Conservation (phyloP, 1,284 basidiomycete genomes). For the Cryptococcus amylolentus region DNA sequence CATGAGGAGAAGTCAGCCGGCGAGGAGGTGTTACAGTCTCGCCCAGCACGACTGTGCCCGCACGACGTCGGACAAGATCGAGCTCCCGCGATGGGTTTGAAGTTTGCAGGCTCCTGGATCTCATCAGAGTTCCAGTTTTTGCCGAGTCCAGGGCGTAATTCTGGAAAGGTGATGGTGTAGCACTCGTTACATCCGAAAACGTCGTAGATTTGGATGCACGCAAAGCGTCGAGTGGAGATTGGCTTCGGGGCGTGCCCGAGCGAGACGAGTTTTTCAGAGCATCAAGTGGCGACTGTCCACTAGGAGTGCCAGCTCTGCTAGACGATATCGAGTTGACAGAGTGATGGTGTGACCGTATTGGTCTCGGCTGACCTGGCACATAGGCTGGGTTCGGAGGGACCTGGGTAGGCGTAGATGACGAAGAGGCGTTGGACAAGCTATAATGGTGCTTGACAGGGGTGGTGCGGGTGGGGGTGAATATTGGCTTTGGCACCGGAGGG, state of each 20-base stretch:
- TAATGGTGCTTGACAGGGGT: conserved; percentile 34
- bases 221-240: conserved; percentile 9
- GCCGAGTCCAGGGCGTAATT: conserved; percentile 4
- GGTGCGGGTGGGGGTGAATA: conserved; percentile 34
- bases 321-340: conserved; percentile 26
- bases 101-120: neutral
- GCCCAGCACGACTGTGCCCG: conserved; percentile 8
- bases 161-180: conserved; percentile 2
- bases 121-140: conserved; percentile 6
- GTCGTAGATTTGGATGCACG: conserved; percentile 2
- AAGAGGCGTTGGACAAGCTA: conserved; percentile 19
- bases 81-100: neutral
- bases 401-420: conserved; percentile 14
- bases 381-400: conserved; percentile 25
- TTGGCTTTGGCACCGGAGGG: conserved; percentile 22
- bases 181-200: conserved; percentile 6
- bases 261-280: conserved; percentile 12
- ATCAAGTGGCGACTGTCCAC: conserved; percentile 8
- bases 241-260: conserved; percentile 20
- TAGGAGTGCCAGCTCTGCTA: conserved; percentile 27
- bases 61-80: conserved; percentile 9
- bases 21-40: conserved; percentile 1
- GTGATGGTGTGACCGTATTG: conserved; percentile 30
- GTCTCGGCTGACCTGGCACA: conserved; percentile 43
- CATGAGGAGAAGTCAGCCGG: conserved; percentile 3